Conservation (phyloP, 805 yeast genomes). For the Brettanomyces nanus region DNA sequence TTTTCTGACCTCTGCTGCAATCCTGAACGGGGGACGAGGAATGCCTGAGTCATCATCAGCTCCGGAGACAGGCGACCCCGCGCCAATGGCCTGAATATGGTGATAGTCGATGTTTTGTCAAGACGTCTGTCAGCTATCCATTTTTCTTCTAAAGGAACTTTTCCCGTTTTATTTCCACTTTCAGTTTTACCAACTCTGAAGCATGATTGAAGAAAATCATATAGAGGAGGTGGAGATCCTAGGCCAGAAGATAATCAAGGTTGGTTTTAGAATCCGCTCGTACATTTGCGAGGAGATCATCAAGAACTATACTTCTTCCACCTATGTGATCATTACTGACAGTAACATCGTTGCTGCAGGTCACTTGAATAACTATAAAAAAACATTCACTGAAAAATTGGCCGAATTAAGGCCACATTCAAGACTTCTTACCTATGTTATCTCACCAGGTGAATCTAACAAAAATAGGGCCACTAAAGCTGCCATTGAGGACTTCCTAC, state of each 20-base stretch:
- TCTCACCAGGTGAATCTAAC: conserved; percentile 90
- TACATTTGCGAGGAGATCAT: conserved; percentile 68
- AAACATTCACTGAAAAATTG: conserved; percentile 34
- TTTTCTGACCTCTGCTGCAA: no score
- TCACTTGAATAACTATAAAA: conserved; percentile 41
- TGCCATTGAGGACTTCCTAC: conserved; percentile 81
- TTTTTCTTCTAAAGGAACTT: no score
- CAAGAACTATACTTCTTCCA: conserved; percentile 62
- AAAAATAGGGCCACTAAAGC: conserved; percentile 88
- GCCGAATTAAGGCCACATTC: conserved; percentile 37
- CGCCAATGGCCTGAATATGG: no score
- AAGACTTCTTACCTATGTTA: conserved; percentile 63
- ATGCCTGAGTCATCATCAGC: no score
- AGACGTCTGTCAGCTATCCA: no score
- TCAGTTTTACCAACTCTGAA: no score
- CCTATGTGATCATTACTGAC: conserved; percentile 89
- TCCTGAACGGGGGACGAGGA: no score
- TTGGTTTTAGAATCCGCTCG: conserved; percentile 73
- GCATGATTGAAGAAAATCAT: conserved; percentile 13
- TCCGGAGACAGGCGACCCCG: no score
- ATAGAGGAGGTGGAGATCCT: conserved; percentile 61
- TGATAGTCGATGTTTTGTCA: no score
- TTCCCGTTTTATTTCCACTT: no score
- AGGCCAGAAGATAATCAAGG: conserved; percentile 78
- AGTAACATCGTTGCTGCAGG: conserved; percentile 64